Base-by-base conservation (phyloP, 805 yeast genomes). In the Pichia sporocuriosa region DNA sequence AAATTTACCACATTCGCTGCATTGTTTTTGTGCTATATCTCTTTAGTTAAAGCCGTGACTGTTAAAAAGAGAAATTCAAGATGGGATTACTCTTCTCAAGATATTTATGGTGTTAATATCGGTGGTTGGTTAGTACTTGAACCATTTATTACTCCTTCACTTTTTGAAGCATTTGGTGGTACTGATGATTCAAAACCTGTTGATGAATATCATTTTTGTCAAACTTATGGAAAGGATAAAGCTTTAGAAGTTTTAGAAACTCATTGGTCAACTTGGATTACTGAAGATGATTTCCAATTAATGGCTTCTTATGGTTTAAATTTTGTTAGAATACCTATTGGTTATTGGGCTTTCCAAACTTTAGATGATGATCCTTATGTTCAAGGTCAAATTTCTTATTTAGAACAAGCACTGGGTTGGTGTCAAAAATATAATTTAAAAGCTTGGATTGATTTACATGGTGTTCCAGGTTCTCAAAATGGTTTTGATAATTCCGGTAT, bases 401-500 rank as follows among this genome's bases (percentile, higher is more conserved):
- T 89, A 40, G 94, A 85, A 55, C 64, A 72, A 55, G 95, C 96
- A 13, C 64, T 89, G 32, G 71, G 58, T 15, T 90, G 96, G 96
- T 77, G 85, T 32, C 61, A 75, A 37, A 65, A 67, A 15, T 56
- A 79, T 49, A 72, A 70, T 31, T 57, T 89, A 48, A 79, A 80
- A 57, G 95, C 78, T 20, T 87, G 96, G 96, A 72, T 89, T 33
- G 97, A 90, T 61, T 64, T 89, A 55, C 97, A 89, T 59, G 97
- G 97, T 48, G 95, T 84, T n/a, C 94, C 96, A 26, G 97, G 96
- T 19, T 84, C 95, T 19, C 97, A 89, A 62, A 89, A 89, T 59
- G 97, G 97, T 12, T 90, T 87, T 56, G 97, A 89, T 63, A 89
- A 89, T 68, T 85, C 95, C 8, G 97, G 97, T 22, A 66, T 75